A percentile compares a stretch with the other conserved stretches of the same genome.
These are phyloP conservation scores for Taiwanofungus camphoratus DNA, from an alignment of 1,284 basidiomycete species.

Conservation along the genomic window DNA sequence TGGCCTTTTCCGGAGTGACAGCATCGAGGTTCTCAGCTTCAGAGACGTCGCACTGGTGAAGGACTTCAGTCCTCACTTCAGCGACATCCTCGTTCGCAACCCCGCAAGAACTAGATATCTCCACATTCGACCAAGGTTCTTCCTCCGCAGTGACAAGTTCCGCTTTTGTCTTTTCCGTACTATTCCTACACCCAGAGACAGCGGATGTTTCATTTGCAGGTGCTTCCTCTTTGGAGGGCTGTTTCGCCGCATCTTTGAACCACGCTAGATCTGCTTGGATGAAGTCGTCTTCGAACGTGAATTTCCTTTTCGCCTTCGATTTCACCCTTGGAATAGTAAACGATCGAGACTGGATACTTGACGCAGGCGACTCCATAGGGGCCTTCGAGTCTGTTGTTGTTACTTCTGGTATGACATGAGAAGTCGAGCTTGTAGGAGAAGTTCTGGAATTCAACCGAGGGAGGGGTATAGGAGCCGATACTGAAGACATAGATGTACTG, in stretches of 20 bases:
- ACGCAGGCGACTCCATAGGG: not conserved
- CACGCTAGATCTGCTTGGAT: conserved; percentile 18
- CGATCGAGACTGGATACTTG: not conserved
- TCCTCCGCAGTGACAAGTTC: too few species aligned
- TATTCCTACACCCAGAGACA: too few species aligned
- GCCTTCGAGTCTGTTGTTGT: not conserved
- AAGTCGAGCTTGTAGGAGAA: not conserved
- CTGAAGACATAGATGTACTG: not conserved
- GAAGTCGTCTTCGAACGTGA: conserved; percentile 13
- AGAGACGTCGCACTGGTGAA: too few species aligned
- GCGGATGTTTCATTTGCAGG: too few species aligned
- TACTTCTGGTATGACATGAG: not conserved
- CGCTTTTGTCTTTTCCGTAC: too few species aligned
- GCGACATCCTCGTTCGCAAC: too few species aligned
- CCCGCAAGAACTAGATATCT: too few species aligned
- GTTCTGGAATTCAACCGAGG: not conserved
- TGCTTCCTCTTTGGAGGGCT: too few species aligned
- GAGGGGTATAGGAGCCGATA: not conserved
- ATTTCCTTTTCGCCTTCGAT: conserved; percentile 8
- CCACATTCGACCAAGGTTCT: too few species aligned
- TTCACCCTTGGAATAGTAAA: not conserved
- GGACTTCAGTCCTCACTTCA: too few species aligned
- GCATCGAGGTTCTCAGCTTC: too few species aligned
- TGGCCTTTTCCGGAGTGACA: too few species aligned
- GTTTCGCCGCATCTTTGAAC: conserved; percentile 13